Evolutionary conservation across 345 rosid species (phyloP).

Genomic region (Moricandia moricandioides): DNA sequence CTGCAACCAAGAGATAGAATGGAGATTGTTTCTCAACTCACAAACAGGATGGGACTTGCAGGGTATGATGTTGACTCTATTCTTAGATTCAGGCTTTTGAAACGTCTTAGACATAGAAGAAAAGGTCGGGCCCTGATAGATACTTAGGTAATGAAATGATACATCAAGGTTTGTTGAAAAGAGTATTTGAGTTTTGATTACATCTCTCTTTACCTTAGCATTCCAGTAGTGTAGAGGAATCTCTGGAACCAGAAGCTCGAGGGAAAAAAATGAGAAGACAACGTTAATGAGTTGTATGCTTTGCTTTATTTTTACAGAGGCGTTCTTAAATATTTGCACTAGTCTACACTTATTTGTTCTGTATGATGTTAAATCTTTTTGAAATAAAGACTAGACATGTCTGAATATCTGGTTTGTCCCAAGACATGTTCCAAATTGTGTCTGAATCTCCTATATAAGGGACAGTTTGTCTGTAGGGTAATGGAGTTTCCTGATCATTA

Average conservation of each 20-base stretch:
- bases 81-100: constrained; percentile 41
- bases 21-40: constrained; percentile 45
- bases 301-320: no score
- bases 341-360: constrained; percentile 27
- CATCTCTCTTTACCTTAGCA: not conserved
- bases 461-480: constrained; percentile 38
- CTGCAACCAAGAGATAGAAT: constrained; percentile 40
- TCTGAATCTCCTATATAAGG: not conserved
- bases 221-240: constrained; percentile 18
- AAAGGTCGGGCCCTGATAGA: constrained; percentile 1
- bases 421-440: not conserved
- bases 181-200: constrained; percentile 17
- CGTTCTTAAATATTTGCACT: not conserved
- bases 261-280: not conserved
- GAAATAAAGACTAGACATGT: constrained; percentile 24
- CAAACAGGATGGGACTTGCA: constrained; percentile 50
- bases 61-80: constrained; percentile 60
- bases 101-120: constrained; percentile 18
- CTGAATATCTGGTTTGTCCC: not conserved
- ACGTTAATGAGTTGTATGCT: no score
- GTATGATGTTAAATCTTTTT: constrained; percentile 25
- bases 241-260: constrained; percentile 17
- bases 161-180: not conserved
- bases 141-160: constrained; percentile 7
- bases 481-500: constrained; percentile 36